Percentiles rank a stretch among this genome's conserved stretches.
Evolutionary conservation across 371 early-diverging fungal species (phyloP).

Genomic region (Rhizopus delemar): DNA sequence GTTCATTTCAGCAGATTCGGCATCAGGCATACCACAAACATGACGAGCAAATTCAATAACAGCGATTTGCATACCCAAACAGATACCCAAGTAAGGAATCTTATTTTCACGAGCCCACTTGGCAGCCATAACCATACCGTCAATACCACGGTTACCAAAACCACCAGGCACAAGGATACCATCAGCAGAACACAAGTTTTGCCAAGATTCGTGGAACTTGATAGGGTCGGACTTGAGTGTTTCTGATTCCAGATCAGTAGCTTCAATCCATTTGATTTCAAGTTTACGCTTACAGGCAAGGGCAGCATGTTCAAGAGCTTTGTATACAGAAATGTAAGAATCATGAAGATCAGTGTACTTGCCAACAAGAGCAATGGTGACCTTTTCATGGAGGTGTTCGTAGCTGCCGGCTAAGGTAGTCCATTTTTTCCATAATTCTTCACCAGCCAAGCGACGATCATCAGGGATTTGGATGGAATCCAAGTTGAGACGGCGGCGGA

Average conservation of each 20-base stretch:
- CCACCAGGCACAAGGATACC: slow-evolving; percentile 99
- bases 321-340: slow-evolving; percentile 96
- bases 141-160: slow-evolving; percentile 97
- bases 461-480: slow-evolving; percentile 56
- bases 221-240: slow-evolving; percentile 74
- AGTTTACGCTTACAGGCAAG: slow-evolving; percentile 83
- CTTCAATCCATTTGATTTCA: slow-evolving; percentile 93
- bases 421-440: slow-evolving; percentile 80
- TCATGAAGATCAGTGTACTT: slow-evolving; percentile 96
- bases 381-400: slow-evolving; percentile 81
- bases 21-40: slow-evolving; percentile 83
- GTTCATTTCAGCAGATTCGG: slow-evolving; percentile 88
- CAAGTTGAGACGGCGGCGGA: slow-evolving; percentile 82
- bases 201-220: slow-evolving; percentile 95
- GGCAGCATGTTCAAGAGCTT: slow-evolving; percentile 94
- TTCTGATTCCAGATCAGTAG: slow-evolving; percentile 83
- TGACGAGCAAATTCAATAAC: slow-evolving; percentile 98
- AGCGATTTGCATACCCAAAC: slow-evolving; percentile 98
- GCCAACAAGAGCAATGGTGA: slow-evolving; percentile 94
- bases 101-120: slow-evolving; percentile 98
- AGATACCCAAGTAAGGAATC: slow-evolving; percentile 98
- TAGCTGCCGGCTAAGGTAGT: slow-evolving; percentile 76
- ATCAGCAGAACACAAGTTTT: slow-evolving; percentile 80
- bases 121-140: slow-evolving; percentile 96
- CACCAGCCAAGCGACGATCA: slow-evolving; percentile 60